Conservation (phyloP, 192 early-diverging fungal genomes). For the Coemansia sp. region DNA sequence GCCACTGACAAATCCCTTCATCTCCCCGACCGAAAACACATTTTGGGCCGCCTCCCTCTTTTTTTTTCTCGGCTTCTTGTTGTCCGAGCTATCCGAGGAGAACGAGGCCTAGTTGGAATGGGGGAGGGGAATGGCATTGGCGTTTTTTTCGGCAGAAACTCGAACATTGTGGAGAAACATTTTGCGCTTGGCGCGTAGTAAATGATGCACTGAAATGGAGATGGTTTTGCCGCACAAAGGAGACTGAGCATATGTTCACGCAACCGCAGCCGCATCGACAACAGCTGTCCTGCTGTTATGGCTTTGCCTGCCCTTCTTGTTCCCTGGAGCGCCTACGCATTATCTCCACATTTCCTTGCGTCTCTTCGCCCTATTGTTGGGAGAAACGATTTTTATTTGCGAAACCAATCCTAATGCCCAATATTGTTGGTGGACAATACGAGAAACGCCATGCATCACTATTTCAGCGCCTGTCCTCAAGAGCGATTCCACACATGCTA, state of each 20-base stretch:
- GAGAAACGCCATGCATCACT: background rate
- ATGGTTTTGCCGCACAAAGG: constrained; percentile 2
- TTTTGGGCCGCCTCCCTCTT: background rate
- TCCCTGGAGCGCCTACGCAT: background rate
- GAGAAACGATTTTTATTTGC: background rate
- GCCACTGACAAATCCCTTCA: constrained; percentile 1
- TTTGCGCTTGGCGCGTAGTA: background rate
- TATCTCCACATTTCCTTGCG: constrained; percentile 4
- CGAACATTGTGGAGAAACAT: constrained; percentile 7
- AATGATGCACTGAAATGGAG: constrained; percentile 4
- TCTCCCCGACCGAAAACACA: background rate
- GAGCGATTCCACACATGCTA: background rate
- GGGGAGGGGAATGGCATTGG: background rate
- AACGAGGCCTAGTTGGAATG: background rate
- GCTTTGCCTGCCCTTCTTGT: background rate
- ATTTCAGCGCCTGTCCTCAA: background rate
- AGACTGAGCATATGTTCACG: background rate
- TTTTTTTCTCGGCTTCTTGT: background rate
- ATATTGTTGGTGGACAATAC: background rate
- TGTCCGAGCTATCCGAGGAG: background rate
- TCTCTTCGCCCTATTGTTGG: background rate
- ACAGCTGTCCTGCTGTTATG: background rate
- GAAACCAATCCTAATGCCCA: no score
- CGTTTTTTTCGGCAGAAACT: background rate
- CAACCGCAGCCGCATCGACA: background rate